These are phyloP conservation scores for Echinosphaeria canescens DNA, from an alignment of 2,329 filamentous ascomycete species.

Conservation along the genomic window DNA sequence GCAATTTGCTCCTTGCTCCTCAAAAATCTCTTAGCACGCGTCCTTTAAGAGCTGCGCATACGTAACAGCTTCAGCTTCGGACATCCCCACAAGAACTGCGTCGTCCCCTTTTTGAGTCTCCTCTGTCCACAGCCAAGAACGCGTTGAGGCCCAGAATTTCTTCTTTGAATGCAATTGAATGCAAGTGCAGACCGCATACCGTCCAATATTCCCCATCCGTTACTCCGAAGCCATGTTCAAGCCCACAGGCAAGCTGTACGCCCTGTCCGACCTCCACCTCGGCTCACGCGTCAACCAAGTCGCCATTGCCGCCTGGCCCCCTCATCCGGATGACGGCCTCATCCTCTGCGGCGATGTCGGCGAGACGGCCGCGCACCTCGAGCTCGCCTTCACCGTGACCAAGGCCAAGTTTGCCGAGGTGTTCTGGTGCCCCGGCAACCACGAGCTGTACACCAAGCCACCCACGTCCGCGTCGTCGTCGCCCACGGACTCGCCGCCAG, in stretches of 20 bases:
- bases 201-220: too few species aligned
- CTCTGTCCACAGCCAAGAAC: too few species aligned
- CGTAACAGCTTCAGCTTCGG: too few species aligned
- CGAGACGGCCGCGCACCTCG: constrained; percentile 13
- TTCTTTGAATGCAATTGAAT: too few species aligned
- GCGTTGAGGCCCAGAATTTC: too few species aligned
- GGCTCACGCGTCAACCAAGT: constrained; percentile 11
- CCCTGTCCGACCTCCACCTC: constrained; percentile 15
- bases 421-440: constrained; percentile 34
- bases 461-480: constrained; percentile 7
- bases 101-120: too few species aligned
- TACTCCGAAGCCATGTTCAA: not conserved
- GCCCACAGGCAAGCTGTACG: constrained; percentile 10
- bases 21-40: too few species aligned
- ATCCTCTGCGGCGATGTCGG: constrained; percentile 15
- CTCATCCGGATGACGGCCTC: constrained; percentile 13
- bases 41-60: too few species aligned
- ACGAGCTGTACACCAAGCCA: constrained; percentile 31
- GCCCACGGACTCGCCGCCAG: not conserved
- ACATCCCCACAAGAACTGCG: too few species aligned
- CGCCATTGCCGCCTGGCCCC: constrained; percentile 9
- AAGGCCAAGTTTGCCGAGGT: constrained; percentile 14
- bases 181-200: too few species aligned
- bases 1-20: too few species aligned
- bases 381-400: constrained; percentile 11